Percentiles rank a stretch among this genome's conserved stretches.
These are phyloP conservation scores for Astrothelium macrocarpum DNA, from an alignment of 495 filamentous ascomycete genomes.

Conservation along the genomic window DNA sequence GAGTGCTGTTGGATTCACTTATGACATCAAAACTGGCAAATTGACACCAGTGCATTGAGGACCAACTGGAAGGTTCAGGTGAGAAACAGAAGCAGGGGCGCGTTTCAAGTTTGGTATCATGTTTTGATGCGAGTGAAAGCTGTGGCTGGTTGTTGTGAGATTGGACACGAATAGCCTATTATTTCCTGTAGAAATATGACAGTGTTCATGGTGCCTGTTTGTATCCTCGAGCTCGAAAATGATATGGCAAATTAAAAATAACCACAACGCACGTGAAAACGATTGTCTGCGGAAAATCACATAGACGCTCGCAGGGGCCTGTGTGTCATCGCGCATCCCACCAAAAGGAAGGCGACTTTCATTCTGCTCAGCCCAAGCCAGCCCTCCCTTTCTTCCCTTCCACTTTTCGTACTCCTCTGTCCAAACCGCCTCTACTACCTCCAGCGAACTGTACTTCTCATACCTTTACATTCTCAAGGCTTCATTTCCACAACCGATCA, in stretches of 20 bases:
- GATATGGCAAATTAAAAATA: background rate
- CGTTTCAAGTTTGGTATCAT: background rate
- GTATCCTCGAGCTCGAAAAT: too few relatives aligned
- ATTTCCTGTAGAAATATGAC: too few relatives aligned
- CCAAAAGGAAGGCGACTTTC: background rate
- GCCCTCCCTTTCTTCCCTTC: background rate
- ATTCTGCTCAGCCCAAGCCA: background rate
- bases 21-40: constrained; percentile 19
- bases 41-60: constrained; percentile 12
- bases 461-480: background rate
- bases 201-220: too few relatives aligned
- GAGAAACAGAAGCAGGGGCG: background rate
- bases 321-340: background rate
- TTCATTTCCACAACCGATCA: background rate
- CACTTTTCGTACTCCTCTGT: background rate
- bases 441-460: background rate
- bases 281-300: background rate
- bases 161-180: too few relatives aligned
- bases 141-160: background rate
- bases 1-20: constrained; percentile 14
- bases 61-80: background rate
- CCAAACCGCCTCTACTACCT: background rate
- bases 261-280: background rate
- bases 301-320: background rate
- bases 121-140: background rate